Percentiles rank a stretch among this genome's conserved stretches.
These are phyloP conservation scores for Endotrypanum monterogeii DNA, from an alignment of 208 protist species.

Conservation along the genomic window DNA sequence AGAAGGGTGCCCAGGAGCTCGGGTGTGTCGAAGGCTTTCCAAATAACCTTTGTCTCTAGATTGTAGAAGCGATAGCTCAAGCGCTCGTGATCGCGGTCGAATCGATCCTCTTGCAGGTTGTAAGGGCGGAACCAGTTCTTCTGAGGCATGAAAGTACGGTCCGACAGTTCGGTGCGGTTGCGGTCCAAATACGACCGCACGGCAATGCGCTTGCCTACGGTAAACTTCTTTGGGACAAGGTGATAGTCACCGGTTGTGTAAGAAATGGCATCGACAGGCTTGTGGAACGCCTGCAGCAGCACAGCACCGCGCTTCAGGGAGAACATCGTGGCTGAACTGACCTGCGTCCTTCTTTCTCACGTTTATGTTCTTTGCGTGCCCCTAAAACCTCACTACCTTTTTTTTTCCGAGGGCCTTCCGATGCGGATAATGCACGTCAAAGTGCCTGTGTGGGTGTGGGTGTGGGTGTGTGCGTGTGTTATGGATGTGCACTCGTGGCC, in stretches of 20 bases:
- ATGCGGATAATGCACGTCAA: neutral
- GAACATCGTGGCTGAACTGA: constrained; percentile 8
- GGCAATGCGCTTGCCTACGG: constrained; percentile 77
- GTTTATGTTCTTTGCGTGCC: neutral
- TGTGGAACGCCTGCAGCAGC: constrained; percentile 15
- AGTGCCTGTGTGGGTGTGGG: neutral
- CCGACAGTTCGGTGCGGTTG: constrained; percentile 87
- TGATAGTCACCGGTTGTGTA: constrained; percentile 66
- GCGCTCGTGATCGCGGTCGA: constrained; percentile 61
- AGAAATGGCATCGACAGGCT: constrained; percentile 21
- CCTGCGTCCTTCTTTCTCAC: neutral
- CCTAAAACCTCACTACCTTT: neutral
- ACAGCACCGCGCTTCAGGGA: constrained; percentile 15
- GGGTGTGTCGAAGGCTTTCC: constrained; percentile 88
- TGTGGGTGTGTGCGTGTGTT: neutral
- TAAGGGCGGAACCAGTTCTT: constrained; percentile 86
- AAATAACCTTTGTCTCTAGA: constrained; percentile 87
- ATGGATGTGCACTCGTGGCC: neutral
- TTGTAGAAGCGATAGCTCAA: constrained; percentile 81
- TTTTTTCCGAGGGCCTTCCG: neutral
- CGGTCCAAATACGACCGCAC: constrained; percentile 86
- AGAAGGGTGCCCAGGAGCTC: constrained; percentile 85
- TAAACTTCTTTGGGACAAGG: constrained; percentile 72
- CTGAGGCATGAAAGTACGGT: constrained; percentile 89
- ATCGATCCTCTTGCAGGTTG: constrained; percentile 30